These are phyloP conservation scores for Porcisia deanei DNA, from an alignment of 208 protist species.

Conservation along the genomic window DNA sequence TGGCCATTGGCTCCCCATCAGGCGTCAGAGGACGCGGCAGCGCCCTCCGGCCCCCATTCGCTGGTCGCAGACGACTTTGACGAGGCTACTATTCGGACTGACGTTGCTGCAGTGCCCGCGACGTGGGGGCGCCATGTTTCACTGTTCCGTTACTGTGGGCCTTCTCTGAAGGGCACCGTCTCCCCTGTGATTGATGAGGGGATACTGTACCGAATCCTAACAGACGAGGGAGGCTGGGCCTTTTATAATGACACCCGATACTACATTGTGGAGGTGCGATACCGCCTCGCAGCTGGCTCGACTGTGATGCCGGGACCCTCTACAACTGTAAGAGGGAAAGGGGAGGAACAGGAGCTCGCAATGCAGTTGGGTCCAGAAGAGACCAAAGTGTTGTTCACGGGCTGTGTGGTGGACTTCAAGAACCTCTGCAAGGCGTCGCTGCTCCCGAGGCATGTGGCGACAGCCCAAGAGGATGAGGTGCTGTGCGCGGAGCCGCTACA, in stretches of 20 bases:
- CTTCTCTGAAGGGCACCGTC: slow-evolving; percentile 33
- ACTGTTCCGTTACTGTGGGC: slow-evolving; percentile 29
- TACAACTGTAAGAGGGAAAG: slow-evolving; percentile 2
- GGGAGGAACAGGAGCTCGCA: slow-evolving; percentile 23
- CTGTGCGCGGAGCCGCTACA: slow-evolving; percentile 14
- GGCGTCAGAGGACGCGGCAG: neutral
- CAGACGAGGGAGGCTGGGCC: slow-evolving; percentile 53
- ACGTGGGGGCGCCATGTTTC: slow-evolving; percentile 23
- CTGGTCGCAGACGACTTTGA: slow-evolving; percentile 19
- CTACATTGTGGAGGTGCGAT: slow-evolving; percentile 57
- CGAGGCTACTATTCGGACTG: slow-evolving; percentile 12
- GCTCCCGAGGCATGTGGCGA: slow-evolving; percentile 17
- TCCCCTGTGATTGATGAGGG: slow-evolving; percentile 51
- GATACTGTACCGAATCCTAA: slow-evolving; percentile 63
- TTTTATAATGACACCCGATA: slow-evolving; percentile 33
- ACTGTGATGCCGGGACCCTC: slow-evolving; percentile 33
- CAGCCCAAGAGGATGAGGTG: slow-evolving; percentile 16
- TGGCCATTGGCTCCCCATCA: neutral
- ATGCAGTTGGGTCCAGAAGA: slow-evolving; percentile 50
- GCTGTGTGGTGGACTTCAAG: slow-evolving; percentile 47
- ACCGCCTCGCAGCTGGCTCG: slow-evolving; percentile 37
- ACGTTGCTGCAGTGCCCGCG: slow-evolving; percentile 10
- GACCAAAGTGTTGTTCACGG: slow-evolving; percentile 45
- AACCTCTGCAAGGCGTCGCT: slow-evolving; percentile 33
- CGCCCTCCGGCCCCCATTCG: neutral